Conservation (phyloP, 2,329 filamentous ascomycete genomes). For the Lachnellula occidentalis region DNA sequence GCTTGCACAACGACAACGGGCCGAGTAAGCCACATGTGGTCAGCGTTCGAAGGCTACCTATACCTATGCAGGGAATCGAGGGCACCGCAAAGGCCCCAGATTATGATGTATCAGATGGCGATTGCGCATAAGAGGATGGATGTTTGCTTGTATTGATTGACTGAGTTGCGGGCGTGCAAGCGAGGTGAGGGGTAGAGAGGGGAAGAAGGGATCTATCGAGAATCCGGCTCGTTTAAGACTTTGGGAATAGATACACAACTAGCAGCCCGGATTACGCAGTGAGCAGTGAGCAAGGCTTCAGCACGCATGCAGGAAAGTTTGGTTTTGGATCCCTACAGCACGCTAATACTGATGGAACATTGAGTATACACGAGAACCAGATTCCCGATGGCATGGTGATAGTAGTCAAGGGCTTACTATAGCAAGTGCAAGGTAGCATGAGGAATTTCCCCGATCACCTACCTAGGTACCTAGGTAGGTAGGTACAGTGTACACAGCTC, state of each 20-base stretch:
- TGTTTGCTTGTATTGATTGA: not conserved
- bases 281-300: too few relatives aligned
- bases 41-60: not conserved
- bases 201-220: not conserved
- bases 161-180: not conserved
- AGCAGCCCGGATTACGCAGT: not conserved
- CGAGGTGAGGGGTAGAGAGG: not conserved
- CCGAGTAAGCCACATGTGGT: not conserved
- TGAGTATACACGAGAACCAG: not conserved
- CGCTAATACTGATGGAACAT: not conserved
- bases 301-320: not conserved
- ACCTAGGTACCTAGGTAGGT: not conserved
- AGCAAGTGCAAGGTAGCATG: not conserved
- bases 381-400: not conserved
- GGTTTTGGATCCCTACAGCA: not conserved
- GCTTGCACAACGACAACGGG: not conserved
- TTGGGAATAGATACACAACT: not conserved
- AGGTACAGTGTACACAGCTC: not conserved
- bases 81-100: too few relatives aligned
- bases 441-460: not conserved
- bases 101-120: not conserved
- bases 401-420: not conserved
- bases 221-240: not conserved
- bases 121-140: not conserved
- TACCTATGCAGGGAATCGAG: too few relatives aligned